Evolutionary conservation across 1,284 basidiomycete species (phyloP), one percentile per base, ranked within the genome.

Genomic region (Uromyces viciae-fabae): DNA sequence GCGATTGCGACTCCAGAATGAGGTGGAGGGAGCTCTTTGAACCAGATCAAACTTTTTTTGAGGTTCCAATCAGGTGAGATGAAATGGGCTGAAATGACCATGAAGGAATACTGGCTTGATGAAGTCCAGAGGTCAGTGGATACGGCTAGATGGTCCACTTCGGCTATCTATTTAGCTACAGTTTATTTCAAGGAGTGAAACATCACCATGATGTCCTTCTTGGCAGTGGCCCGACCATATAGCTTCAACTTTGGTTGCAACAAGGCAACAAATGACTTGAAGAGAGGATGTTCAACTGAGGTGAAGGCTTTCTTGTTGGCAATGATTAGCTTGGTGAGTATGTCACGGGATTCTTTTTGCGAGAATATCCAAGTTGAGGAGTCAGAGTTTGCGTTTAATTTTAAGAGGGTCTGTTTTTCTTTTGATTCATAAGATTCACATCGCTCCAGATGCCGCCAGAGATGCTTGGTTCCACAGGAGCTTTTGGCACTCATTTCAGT

Each of bases 221-320:
- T 60, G 58, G 36, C 28, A 33, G 58, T 60, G 7, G 7, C 25
- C 3, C 28, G 58, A 31, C 58, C 36, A 33, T 8, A 19, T 5
- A 60, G 58, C 22, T 60, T 60, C 28, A 60, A 60, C 19, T 60
- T 60, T 31, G 58, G 58, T 60, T 60, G 58, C 25, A 60, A 60
- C 14, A 33, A 60, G 28, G 5, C 19, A 4, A 60, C 15, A 60
- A 60, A 60, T 5, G 15, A 25, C 19, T 19, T 3, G 58, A 60
- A 60, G 9, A 60, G 58, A 33, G 58, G 15, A 3, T 60, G 28
- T 19, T 60, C 19, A 33, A 60, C 36, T 8, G 36, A 60, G 11
- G 28, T 28, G 58, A 60, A 60, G 15, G 58, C 28, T 5, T 31
- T 14, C 58, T 60, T n/a, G 58, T 60, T 25, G 28, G 58, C 58